phyloP scores from a whole-genome alignment of 331 rosid species.

The Quercus lobata region DNA sequence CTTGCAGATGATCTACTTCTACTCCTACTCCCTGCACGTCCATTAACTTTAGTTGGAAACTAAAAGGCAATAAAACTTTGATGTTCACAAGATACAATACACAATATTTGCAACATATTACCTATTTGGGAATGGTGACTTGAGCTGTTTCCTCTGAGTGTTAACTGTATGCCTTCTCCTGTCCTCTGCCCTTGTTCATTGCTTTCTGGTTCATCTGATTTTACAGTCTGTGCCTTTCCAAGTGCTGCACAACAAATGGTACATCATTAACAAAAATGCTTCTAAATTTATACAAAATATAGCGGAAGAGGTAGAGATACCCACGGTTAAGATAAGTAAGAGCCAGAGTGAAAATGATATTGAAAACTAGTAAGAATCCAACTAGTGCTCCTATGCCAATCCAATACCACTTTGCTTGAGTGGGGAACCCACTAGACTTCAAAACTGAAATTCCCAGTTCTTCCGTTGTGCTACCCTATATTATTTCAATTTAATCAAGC shows the following conservation, averaged over 20 bases:
- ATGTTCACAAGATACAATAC: not conserved
- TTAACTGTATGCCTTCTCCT: conserved; percentile 2
- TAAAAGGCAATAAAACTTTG: not conserved
- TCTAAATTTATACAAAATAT: not conserved
- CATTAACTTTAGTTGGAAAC: not conserved
- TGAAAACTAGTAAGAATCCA: conserved; percentile 40
- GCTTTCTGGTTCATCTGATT: conserved; percentile 33
- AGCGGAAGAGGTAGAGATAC: conserved; percentile 15
- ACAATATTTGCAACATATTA: not conserved
- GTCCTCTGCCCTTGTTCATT: not conserved
- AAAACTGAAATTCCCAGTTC: too few species aligned
- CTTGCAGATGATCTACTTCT: conserved; percentile 1
- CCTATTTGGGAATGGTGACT: not conserved
- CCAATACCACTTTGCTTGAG: not conserved
- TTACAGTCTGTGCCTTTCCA: conserved; percentile 37
- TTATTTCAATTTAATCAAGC: too few species aligned
- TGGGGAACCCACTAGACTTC: not conserved
- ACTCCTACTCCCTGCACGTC: conserved; percentile 25
- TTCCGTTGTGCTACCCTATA: too few species aligned
- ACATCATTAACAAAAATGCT: not conserved
- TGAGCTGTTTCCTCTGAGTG: conserved; percentile 23
- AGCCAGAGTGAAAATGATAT: conserved; percentile 34
- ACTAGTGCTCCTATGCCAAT: conserved; percentile 26
- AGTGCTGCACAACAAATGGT: conserved; percentile 36
- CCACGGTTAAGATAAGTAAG: conserved; percentile 41